Base-by-base conservation (phyloP, 805 yeast genomes). In the Myxozyma monticola region DNA sequence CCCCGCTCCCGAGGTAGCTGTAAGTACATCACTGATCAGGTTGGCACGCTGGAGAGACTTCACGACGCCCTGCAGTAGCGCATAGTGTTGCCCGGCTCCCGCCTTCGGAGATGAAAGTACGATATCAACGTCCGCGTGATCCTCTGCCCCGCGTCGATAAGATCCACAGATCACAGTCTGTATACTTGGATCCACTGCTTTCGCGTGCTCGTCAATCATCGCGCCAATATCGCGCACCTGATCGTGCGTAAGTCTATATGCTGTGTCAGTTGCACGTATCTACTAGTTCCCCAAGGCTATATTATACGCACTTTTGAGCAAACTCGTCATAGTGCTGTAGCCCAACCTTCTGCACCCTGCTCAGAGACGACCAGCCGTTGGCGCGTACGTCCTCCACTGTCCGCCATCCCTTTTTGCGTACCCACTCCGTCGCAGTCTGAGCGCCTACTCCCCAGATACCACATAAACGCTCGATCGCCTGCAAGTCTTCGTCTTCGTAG, bases 401-500 rank as follows among this genome's bases (percentile, higher is more conserved):
- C 26, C 33, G 45, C 57, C 57, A 57, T 4, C 57, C 57, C 10
- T 38, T 31, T n/a, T 46, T 40, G n/a, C 25, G 29, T 18, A 51
- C 51, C 61, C 58, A 57, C 7, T 48, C 53, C 9, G 31, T 6
- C 18, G 61, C 61, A 10, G 51, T 44, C 18, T 35, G 29, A 5
- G 45, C 44, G 1, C 61, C 61, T 10, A 57, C 61, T 18, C 61
- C 61, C 55, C 60, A 57, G 8, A 57, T 51, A 20, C 51, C 37
- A 37, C 41, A 38, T 20, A 57, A 28, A 14, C 31, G 30, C 30
- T 52, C 43, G 28, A 48, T 29, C 2, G 54, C 49, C 25, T 45
- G 43, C 33, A 45, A 18, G 22, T 57, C 53, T 1, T 44, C 43
- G n/a, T 37, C 20, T 14, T 47, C 34, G n/a, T 30, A 20, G 21